These are phyloP conservation scores for Pharus latifolius DNA, from an alignment of 176 grass and related monocot species.

Conservation along the genomic window DNA sequence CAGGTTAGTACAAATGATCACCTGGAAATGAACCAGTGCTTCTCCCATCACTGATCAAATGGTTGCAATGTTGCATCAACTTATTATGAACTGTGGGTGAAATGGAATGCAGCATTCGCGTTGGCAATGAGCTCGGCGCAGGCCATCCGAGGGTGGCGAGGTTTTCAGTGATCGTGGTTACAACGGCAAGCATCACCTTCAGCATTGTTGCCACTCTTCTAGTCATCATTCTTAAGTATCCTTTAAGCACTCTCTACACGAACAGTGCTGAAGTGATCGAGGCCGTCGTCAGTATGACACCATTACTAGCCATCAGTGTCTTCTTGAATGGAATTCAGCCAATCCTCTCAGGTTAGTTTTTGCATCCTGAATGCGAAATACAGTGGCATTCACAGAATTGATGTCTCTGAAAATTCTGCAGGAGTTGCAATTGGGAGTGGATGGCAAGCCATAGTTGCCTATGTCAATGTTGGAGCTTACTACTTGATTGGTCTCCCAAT, in stretches of 20 bases:
- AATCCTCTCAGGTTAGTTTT: constrained; percentile 59
- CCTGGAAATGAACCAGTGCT: too few species aligned
- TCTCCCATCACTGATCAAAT: neutral
- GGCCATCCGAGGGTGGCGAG: constrained; percentile 52
- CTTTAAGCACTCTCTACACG: constrained; percentile 63
- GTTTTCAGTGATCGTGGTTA: constrained; percentile 57
- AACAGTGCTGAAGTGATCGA: constrained; percentile 36
- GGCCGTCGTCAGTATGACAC: constrained; percentile 40
- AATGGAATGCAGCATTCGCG: constrained; percentile 50
- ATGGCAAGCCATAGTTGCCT: constrained; percentile 78
- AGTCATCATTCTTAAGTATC: constrained; percentile 48
- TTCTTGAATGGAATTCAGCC: constrained; percentile 90
- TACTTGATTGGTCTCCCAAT: constrained; percentile 70
- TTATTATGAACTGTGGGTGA: too few species aligned
- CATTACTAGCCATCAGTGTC: constrained; percentile 66
- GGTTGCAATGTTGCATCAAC: neutral
- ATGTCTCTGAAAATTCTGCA: neutral
- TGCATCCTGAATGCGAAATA: neutral
- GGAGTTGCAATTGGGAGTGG: constrained; percentile 78
- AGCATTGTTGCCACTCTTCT: constrained; percentile 46
- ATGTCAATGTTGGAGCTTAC: constrained; percentile 70
- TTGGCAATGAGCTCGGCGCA: constrained; percentile 75
- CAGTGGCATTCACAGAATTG: neutral
- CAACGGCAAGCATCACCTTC: constrained; percentile 39
- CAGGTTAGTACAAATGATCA: constrained; percentile 28